These are phyloP conservation scores for Coprinopsis sp. DNA, from an alignment of 768 basidiomycete species.

Conservation along the genomic window DNA sequence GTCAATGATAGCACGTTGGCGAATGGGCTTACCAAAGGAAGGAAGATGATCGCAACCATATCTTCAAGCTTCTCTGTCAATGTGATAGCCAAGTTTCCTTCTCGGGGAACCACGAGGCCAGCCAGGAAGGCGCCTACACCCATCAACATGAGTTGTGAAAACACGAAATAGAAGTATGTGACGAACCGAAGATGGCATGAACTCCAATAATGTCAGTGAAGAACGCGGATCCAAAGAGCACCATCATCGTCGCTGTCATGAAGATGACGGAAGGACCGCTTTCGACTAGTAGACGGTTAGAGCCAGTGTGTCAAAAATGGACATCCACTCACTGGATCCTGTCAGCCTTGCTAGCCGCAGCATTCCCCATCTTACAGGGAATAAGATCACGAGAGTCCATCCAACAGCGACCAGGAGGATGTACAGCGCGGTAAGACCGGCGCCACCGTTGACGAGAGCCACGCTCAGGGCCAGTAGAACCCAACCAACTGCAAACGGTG, in stretches of 20 bases:
- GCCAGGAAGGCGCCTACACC: conserved; percentile 70
- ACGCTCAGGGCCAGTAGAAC: conserved; percentile 83
- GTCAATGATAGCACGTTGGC: neutral
- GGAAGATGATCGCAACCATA: conserved; percentile 84
- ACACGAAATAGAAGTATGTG: neutral
- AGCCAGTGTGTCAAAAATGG: neutral
- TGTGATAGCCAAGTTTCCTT: conserved; percentile 79
- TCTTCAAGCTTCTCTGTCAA: conserved; percentile 98
- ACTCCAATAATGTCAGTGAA: conserved; percentile 93
- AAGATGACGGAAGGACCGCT: conserved; percentile 83
- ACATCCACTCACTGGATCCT: conserved; percentile 53
- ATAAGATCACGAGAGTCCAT: conserved; percentile 74
- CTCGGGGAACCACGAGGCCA: conserved; percentile 79
- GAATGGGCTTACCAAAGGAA: conserved; percentile 63
- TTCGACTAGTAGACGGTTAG: conserved; percentile 37
- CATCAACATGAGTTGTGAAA: neutral
- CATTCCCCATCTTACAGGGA: conserved; percentile 58
- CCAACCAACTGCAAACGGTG: conserved; percentile 59
- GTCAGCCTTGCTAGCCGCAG: conserved; percentile 72
- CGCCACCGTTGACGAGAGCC: conserved; percentile 85
- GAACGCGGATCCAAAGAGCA: conserved; percentile 84
- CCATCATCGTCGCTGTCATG: conserved; percentile 79
- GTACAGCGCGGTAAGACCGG: conserved; percentile 80
- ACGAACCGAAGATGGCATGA: conserved; percentile 80
- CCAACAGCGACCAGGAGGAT: conserved; percentile 77